Base-by-base conservation (phyloP, 2,329 filamentous ascomycete species). In the Xylariaceae sp. region DNA sequence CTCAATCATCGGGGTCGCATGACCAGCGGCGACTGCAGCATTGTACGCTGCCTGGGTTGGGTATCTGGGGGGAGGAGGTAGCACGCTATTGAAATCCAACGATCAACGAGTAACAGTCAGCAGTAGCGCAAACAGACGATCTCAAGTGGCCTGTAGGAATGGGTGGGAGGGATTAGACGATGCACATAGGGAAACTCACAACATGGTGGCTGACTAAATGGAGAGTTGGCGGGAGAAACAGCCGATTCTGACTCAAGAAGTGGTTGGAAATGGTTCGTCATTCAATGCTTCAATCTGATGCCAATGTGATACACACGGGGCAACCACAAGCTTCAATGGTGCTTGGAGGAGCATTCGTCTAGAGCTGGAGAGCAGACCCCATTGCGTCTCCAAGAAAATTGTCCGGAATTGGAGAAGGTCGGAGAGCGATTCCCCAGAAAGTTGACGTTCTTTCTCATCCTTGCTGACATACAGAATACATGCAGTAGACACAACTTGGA, bases 21-120 rank as follows among this genome's bases (percentile, higher is more conserved):
- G 74, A 46, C 81, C 81, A 56, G 81, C 76, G 50, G 78, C 78
- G 38, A 82, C 74, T 49, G 78, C 78, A 52, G 83, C 81, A 68
- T 85, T 85, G 62, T 85, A 85, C 49, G 82, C 79, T 55, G 78
- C 73, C 56, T 78, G 75, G 50, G 79, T 77, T 40, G 86, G 83
- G 69, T 94, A 96, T 62, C 88, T 80, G 44, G 85, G 82, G 45
- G 86, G 88, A 47, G 88, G 89, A 44, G 89, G 88, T 54, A 95
- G 75, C 53, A 94, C 88, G 65, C 85, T 88, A 57, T 41, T 16
- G 33, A 26, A 36, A 11, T 34, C 34, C 40, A 34, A 37, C 23
- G 32, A 11, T 11, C 21, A 39, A 27, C 41, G 40, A 21, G 40
- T 15, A 28, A 47, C 30, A 21, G 41, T 43, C 38, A 49, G 50